These are phyloP conservation scores for Termitomyces sp. DNA, from an alignment of 1,284 basidiomycete species.

Conservation along the genomic window DNA sequence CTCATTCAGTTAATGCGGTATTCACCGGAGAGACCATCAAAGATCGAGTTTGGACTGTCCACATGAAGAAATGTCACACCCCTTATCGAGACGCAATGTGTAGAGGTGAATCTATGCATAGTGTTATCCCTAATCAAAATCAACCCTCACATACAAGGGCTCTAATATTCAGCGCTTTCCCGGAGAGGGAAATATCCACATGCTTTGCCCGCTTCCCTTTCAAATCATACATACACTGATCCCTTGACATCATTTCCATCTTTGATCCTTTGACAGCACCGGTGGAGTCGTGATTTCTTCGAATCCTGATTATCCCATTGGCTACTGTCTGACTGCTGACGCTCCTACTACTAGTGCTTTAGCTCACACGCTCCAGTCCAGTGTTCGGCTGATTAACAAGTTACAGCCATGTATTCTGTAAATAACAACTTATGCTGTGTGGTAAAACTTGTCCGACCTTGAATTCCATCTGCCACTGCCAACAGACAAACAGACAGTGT, in stretches of 20 bases:
- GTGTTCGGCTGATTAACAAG: background rate
- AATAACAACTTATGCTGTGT: background rate
- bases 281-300: background rate
- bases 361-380: background rate
- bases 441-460: background rate
- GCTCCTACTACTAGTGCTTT: background rate
- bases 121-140: background rate
- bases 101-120: background rate
- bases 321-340: background rate
- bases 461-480: background rate
- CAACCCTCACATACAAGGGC: background rate
- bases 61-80: background rate
- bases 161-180: background rate
- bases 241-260: background rate
- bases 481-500: background rate
- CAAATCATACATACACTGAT: background rate
- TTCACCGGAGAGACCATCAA: background rate
- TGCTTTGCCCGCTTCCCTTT: background rate
- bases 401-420: background rate
- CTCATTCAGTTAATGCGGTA: background rate
- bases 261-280: background rate
- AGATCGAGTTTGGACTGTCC: background rate
- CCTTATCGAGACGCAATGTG: background rate
- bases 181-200: background rate
- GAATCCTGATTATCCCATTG: constrained; percentile 1